phyloP scores from a whole-genome alignment of 176 grass and related monocot species.

The Carex scoparia region DNA sequence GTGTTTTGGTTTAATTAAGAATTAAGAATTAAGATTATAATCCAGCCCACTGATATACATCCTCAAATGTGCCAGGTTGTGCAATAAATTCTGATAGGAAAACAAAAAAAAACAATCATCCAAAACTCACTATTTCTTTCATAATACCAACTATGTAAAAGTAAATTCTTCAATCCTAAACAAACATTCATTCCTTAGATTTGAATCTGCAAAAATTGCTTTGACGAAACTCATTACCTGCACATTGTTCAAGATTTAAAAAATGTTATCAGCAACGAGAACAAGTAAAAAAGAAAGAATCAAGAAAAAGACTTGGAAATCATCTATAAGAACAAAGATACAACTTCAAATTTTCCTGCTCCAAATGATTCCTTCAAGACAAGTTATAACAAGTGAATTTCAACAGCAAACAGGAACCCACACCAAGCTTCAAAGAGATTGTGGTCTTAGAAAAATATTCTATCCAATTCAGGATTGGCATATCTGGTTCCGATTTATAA shows the following conservation, averaged over 20 bases:
- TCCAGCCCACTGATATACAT: not conserved
- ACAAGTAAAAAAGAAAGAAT: not conserved
- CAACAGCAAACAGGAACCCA: not conserved
- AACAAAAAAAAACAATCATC: not conserved
- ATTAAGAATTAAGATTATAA: too few species aligned
- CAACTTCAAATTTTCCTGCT: not conserved
- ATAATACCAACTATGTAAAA: not conserved
- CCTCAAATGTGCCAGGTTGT: conserved; percentile 1
- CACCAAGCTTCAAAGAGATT: not conserved
- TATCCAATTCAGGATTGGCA: not conserved
- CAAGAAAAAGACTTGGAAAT: not conserved
- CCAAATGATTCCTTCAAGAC: not conserved
- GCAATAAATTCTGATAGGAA: not conserved
- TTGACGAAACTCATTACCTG: conserved; percentile 21
- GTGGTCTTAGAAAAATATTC: not conserved
- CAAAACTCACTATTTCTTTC: not conserved
- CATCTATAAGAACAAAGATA: not conserved
- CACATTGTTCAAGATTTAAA: not conserved
- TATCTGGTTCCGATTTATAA: not conserved
- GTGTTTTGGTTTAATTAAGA: too few species aligned
- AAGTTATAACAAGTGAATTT: not conserved
- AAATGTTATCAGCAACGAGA: not conserved
- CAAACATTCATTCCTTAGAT: conserved; percentile 18
- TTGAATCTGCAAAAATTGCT: conserved; percentile 29
- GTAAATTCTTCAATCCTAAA: conserved; percentile 2